These are phyloP conservation scores for Juglanconis sp. DNA, from an alignment of 2,329 filamentous ascomycete species.

Conservation along the genomic window DNA sequence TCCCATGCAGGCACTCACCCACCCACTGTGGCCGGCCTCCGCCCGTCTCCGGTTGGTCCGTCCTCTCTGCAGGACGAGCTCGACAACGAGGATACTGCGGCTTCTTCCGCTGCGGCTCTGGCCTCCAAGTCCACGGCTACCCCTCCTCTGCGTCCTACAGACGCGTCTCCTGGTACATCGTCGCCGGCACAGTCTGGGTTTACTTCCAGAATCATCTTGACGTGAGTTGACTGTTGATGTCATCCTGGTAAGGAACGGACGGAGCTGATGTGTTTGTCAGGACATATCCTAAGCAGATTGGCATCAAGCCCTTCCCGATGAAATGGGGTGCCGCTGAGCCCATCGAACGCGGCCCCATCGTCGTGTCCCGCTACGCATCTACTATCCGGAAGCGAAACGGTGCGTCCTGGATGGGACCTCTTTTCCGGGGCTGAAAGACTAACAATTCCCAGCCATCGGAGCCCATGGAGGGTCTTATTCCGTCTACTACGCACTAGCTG, in stretches of 20 bases:
- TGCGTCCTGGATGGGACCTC: slow-evolving; percentile 35
- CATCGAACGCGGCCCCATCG: slow-evolving; percentile 74
- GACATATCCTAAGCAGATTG: slow-evolving; percentile 93
- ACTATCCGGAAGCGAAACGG: slow-evolving; percentile 81
- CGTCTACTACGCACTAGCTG: slow-evolving; percentile 89
- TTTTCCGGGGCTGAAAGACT: not conserved
- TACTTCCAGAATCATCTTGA: slow-evolving; percentile 18
- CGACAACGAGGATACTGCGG: slow-evolving; percentile 14
- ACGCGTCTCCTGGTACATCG: slow-evolving; percentile 7
- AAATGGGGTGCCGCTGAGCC: slow-evolving; percentile 82
- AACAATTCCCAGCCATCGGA: not conserved
- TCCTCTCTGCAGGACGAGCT: slow-evolving; percentile 8
- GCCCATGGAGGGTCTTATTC: slow-evolving; percentile 80
- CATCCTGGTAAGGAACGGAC: not conserved
- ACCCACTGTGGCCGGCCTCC: not conserved
- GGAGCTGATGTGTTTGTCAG: not conserved
- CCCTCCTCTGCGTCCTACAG: slow-evolving; percentile 23
- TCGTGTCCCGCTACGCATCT: slow-evolving; percentile 72
- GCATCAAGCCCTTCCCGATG: slow-evolving; percentile 86
- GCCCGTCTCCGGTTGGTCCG: slow-evolving; percentile 2
- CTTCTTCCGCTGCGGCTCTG: slow-evolving; percentile 17
- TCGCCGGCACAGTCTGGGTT: slow-evolving; percentile 12
- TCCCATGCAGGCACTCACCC: not conserved
- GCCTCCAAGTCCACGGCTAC: slow-evolving; percentile 23
- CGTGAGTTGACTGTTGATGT: slow-evolving; percentile 7